Evolutionary conservation across 305 asterid genomes (phyloP).

Genomic region (Ilex paraguariensis): DNA sequence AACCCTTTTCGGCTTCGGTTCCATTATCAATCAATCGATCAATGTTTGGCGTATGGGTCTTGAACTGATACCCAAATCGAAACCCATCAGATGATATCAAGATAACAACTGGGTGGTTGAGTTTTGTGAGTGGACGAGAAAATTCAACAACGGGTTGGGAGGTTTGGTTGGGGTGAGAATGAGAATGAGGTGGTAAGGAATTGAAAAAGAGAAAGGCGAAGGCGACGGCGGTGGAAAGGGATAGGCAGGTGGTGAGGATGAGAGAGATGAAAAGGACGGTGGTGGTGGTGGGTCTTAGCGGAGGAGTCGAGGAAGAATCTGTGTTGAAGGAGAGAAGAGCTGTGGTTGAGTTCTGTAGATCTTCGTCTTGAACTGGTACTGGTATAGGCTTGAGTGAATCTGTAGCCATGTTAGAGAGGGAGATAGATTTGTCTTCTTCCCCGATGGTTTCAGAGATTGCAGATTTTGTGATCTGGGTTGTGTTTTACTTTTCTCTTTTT

Average conservation of each 20-base stretch:
- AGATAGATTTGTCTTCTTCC: too few relatives aligned
- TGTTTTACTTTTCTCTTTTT: too few relatives aligned
- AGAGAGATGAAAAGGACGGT: neutral
- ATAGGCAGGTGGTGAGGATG: neutral
- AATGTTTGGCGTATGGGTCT: neutral
- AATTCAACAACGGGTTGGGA: neutral
- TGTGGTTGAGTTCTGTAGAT: neutral
- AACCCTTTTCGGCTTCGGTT: neutral
- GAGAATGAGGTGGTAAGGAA: neutral
- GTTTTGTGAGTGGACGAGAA: neutral
- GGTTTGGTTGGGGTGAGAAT: neutral
- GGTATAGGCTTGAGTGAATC: neutral
- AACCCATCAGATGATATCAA: neutral
- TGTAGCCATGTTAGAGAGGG: neutral
- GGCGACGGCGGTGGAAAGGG: neutral
- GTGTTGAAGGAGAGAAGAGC: neutral
- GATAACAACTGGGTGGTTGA: neutral
- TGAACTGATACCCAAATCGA: neutral
- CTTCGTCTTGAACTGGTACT: neutral
- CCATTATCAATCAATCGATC: neutral
- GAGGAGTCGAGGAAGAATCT: neutral
- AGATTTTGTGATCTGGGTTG: too few relatives aligned
- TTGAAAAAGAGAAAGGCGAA: neutral
- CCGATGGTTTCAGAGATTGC: too few relatives aligned
- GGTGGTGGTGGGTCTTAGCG: neutral